A percentile compares a stretch with the other conserved stretches of the same genome.
These are phyloP conservation scores for Cyberlindnera xishuangbannaensis DNA, from an alignment of 805 yeast genomes.

Conservation along the genomic window DNA sequence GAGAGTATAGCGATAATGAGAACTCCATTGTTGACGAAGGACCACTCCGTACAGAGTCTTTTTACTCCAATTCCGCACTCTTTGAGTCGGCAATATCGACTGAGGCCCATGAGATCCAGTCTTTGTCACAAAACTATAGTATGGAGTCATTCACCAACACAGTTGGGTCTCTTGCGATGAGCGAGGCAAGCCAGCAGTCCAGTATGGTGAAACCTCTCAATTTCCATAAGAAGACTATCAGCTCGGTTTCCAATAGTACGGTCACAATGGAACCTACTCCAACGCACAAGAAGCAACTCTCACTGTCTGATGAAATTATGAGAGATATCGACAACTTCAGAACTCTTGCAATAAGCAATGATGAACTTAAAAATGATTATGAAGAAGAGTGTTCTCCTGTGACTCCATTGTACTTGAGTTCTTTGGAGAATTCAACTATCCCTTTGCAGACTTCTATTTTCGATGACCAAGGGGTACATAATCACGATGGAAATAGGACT, in stretches of 20 bases:
- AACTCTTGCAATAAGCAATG: conserved; percentile 8
- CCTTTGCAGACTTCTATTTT: too few relatives aligned
- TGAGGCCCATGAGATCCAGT: background rate
- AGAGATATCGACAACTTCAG: conserved; percentile 24
- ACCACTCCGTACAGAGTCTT: too few relatives aligned
- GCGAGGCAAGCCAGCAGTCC: conserved; percentile 7
- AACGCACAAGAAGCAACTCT: conserved; percentile 20
- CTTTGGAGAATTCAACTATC: too few relatives aligned
- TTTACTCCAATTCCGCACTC: too few relatives aligned
- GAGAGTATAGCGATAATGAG: too few relatives aligned
- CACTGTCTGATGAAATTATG: conserved; percentile 25
- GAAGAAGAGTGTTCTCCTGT: conserved; percentile 18
- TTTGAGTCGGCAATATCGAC: too few relatives aligned
- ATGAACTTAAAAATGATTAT: conserved; percentile 4
- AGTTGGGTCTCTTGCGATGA: conserved; percentile 5
- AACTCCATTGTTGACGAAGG: too few relatives aligned
- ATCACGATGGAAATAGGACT: too few relatives aligned
- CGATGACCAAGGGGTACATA: too few relatives aligned
- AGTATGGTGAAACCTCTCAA: conserved; percentile 20
- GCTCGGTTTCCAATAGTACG: conserved; percentile 11
- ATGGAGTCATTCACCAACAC: conserved; percentile 5
- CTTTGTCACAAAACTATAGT: conserved; percentile 1
- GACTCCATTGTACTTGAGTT: conserved; percentile 15
- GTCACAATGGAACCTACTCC: conserved; percentile 4
- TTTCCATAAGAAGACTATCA: conserved; percentile 19